These are phyloP conservation scores for Hortaea werneckii DNA, from an alignment of 2,329 filamentous ascomycete genomes.

Conservation along the genomic window DNA sequence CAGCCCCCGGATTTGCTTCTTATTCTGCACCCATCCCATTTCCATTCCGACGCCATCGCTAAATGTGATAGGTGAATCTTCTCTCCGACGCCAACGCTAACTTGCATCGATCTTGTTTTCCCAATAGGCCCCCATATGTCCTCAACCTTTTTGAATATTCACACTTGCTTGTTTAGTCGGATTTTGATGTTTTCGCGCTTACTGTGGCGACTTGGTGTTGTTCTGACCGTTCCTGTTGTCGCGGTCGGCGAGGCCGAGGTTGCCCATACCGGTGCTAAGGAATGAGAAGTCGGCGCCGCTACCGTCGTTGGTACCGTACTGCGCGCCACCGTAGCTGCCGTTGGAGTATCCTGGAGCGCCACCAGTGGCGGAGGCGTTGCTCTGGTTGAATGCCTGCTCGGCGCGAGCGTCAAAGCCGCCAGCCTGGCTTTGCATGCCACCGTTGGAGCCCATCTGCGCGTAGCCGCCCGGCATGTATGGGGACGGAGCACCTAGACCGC, in stretches of 20 bases:
- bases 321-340: conserved; percentile 44
- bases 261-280: conserved; percentile 62
- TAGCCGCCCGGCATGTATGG: conserved; percentile 80
- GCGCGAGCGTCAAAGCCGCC: conserved; percentile 89
- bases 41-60: too few species aligned
- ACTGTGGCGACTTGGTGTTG: conserved; percentile 24
- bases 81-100: too few species aligned
- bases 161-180: too few species aligned
- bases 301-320: conserved; percentile 35
- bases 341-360: conserved; percentile 49
- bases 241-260: conserved; percentile 57
- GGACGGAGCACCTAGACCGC: conserved; percentile 68
- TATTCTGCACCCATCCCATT: too few species aligned
- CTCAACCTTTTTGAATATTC: too few species aligned
- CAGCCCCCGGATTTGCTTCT: too few species aligned
- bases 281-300: conserved; percentile 69
- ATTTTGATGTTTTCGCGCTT: conserved; percentile 1
- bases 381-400: conserved; percentile 76
- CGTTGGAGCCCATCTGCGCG: conserved; percentile 46
- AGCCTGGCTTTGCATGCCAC: conserved; percentile 42
- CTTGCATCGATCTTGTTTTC: too few species aligned
- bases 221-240: conserved; percentile 32
- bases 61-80: too few species aligned
- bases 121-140: too few species aligned
- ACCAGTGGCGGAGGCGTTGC: conserved; percentile 67